Conservation (phyloP, 805 yeast species). For the Danielia reshetovae region DNA sequence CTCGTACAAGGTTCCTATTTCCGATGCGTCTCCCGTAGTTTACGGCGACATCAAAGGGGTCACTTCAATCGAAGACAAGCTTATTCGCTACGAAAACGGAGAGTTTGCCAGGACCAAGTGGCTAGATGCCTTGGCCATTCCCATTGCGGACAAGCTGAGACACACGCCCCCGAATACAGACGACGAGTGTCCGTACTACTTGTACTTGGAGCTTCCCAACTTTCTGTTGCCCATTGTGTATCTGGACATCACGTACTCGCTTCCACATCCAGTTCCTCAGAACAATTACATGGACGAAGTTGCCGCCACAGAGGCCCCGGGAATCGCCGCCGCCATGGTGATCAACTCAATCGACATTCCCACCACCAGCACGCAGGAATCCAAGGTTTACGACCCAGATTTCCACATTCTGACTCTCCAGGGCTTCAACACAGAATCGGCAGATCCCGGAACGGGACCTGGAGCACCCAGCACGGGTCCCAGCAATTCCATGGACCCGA, state of each 20-base stretch:
- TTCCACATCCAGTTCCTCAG: slow-evolving; percentile 6
- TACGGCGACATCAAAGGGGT: slow-evolving; percentile 19
- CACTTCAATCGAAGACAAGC: slow-evolving; percentile 43
- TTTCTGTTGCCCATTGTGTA: slow-evolving; percentile 72
- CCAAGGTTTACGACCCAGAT: slow-evolving; percentile 45
- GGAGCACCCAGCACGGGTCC: too few species aligned
- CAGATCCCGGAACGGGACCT: slow-evolving; percentile 1
- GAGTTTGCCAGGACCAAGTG: slow-evolving; percentile 60
- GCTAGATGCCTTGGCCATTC: slow-evolving; percentile 66
- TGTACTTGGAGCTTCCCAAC: slow-evolving; percentile 47
- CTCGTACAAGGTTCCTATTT: slow-evolving; percentile 45
- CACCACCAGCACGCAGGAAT: slow-evolving; percentile 10
- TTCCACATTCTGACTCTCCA: slow-evolving; percentile 17
- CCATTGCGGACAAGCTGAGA: slow-evolving; percentile 44
- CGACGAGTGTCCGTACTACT: slow-evolving; percentile 16
- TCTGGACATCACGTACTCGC: slow-evolving; percentile 48
- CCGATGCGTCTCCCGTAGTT: slow-evolving; percentile 7
- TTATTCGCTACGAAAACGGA: slow-evolving; percentile 65
- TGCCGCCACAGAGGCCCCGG: slow-evolving; percentile 1
- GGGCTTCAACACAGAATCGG: slow-evolving; percentile 7
- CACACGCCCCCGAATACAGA: not conserved
- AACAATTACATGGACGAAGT: slow-evolving; percentile 5
- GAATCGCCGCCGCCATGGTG: slow-evolving; percentile 33
- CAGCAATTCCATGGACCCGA: slow-evolving; percentile 52
- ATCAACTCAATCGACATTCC: slow-evolving; percentile 33